phyloP scores from a whole-genome alignment of 108 stramenopile genomes.

The Fragilariopsis cylindrus region DNA sequence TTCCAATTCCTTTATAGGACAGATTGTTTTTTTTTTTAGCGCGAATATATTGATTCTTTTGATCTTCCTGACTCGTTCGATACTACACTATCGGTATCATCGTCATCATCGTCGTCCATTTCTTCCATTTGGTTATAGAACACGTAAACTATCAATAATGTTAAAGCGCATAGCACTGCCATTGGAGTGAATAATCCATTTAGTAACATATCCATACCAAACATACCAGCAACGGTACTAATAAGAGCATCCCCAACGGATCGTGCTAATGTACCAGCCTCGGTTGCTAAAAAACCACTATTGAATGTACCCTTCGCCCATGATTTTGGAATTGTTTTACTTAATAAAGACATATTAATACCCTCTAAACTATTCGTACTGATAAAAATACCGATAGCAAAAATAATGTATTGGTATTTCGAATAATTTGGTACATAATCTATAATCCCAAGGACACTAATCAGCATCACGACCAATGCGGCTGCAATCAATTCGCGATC shows the following conservation, averaged over 20 bases:
- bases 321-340: slow-evolving; percentile 76
- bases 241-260: slow-evolving; percentile 69
- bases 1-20: no score
- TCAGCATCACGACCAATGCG: slow-evolving; percentile 42
- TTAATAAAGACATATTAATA: slow-evolving; percentile 81
- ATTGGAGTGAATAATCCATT: slow-evolving; percentile 39
- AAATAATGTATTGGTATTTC: slow-evolving; percentile 48
- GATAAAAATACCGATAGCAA: slow-evolving; percentile 54
- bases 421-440: slow-evolving; percentile 42
- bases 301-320: slow-evolving; percentile 88
- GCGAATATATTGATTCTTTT: no score
- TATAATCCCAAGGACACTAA: slow-evolving; percentile 49
- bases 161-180: slow-evolving; percentile 14
- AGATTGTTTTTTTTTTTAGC: no score
- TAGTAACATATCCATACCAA: slow-evolving; percentile 48
- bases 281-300: slow-evolving; percentile 88
- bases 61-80: not conserved
- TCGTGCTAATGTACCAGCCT: slow-evolving; percentile 87
- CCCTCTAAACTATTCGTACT: slow-evolving; percentile 64
- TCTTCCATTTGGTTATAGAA: slow-evolving; percentile 24
- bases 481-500: slow-evolving; percentile 61
- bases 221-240: slow-evolving; percentile 26
- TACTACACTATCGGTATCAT: not conserved
- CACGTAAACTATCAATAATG: not conserved
- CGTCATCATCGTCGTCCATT: slow-evolving; percentile 29